A percentile compares a stretch with the other conserved stretches of the same genome.
Conservation (phyloP, 768 basidiomycete species). For the Tricholoma sp. region DNA sequence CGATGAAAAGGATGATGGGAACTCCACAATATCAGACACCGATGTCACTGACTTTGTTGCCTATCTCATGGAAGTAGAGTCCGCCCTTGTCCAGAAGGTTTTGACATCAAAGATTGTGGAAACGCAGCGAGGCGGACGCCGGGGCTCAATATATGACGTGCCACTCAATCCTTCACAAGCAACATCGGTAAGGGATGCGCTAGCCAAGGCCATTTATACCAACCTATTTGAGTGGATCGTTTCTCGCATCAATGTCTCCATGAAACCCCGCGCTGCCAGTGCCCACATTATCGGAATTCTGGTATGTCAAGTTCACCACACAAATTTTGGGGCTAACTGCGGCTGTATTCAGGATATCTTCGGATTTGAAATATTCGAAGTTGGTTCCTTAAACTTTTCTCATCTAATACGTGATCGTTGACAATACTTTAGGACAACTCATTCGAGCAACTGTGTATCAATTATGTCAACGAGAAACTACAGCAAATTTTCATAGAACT, state of each 20-base stretch:
- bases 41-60: conserved; percentile 93
- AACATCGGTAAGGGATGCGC: conserved; percentile 79
- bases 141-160: conserved; percentile 97
- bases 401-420: neutral
- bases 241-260: conserved; percentile 89
- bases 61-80: conserved; percentile 88
- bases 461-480: conserved; percentile 99
- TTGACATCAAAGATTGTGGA: conserved; percentile 84
- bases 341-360: conserved; percentile 77
- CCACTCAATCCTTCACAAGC: conserved; percentile 94
- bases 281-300: conserved; percentile 91
- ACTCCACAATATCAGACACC: conserved; percentile 73
- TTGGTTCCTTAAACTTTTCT: conserved; percentile 21
- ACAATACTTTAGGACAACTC: conserved; percentile 71
- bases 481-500: conserved; percentile 99
- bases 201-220: conserved; percentile 96
- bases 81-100: conserved; percentile 77
- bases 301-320: conserved; percentile 32
- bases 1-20: conserved; percentile 83
- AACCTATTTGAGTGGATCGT: conserved; percentile 99
- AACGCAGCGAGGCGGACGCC: conserved; percentile 85
- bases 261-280: conserved; percentile 76
- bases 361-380: conserved; percentile 98
- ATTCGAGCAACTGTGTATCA: conserved; percentile 98
- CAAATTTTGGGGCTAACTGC: neutral